Evolutionary conservation across 1,139 yeast genomes (phyloP), one percentile per base, ranked within the genome.

Genomic region (Pichia kudriavzevii): DNA sequence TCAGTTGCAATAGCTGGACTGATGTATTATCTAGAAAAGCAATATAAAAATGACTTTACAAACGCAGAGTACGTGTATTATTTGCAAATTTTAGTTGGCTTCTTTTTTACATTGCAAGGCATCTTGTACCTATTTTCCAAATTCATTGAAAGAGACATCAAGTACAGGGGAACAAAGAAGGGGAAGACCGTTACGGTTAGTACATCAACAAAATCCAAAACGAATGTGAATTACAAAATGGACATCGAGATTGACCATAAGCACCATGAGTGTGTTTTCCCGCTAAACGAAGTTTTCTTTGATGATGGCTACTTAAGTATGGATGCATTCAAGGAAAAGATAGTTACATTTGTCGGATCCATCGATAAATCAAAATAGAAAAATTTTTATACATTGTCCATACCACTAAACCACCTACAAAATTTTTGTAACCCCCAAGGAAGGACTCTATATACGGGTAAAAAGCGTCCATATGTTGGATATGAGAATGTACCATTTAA

Each of bases 1-100:
- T 73, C 85, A 3, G 88, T 82, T 8, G 60, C 64, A 1, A 60
- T 79, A 13, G 83, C 94, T 2, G 95, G 71, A 2, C 55, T 63
- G 5, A 71, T 85, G 39, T 85, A 72, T 52, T 65, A 67, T 39
- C 55, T 75, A 28, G 96, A 88, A 55, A 80, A 80, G 59, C 72
- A 74, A 44, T 63, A 64, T 40, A 45, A 55, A 6, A 57, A 57
- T 26, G 53, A 61, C 17, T 72, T 72, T 49, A 52, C 61, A 20
- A 66, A 71, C 28, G 40, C 57, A 0, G 61, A 55, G 38, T 56
- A 58, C 37, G 48, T 62, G 8, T 21, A 17, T 57, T 63, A 1
- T 57, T 60, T 21, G 60, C 59, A 1, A 51, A 58, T 6, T 45
- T 66, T 73, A 4, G 71, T 79, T 3, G 56, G 42, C 1, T 27